Evolutionary conservation across 108 stramenopile genomes (phyloP).

Genomic region (Epithemia pelagica): DNA sequence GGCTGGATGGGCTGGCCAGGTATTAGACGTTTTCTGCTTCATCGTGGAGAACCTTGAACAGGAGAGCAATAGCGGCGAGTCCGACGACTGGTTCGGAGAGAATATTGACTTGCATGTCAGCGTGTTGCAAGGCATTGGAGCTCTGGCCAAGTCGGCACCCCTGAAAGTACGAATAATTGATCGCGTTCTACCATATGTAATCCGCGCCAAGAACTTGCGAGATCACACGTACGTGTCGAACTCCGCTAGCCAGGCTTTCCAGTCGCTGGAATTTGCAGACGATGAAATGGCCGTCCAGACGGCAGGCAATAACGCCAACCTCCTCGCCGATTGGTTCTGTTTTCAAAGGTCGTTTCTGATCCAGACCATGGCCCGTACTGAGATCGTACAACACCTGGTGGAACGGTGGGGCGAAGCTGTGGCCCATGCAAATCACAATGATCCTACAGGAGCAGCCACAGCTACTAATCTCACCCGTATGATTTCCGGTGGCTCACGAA

Average conservation of each 20-base stretch:
- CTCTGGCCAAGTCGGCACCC: conserved; percentile 49
- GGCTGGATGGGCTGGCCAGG: conserved; percentile 29
- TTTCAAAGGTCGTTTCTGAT: conserved; percentile 40
- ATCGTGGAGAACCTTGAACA: conserved; percentile 3
- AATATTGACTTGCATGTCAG: conserved; percentile 25
- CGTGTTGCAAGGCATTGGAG: conserved; percentile 41
- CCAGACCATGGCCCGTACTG: conserved; percentile 56
- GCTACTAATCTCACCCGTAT: conserved; percentile 16
- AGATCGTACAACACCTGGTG: conserved; percentile 29
- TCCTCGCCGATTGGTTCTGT: conserved; percentile 58
- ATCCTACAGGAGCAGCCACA: background rate
- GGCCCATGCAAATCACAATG: conserved; percentile 6
- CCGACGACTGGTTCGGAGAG: background rate
- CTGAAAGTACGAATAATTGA: conserved; percentile 49
- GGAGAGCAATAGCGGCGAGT: background rate
- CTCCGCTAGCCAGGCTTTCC: conserved; percentile 41
- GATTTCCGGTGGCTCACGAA: conserved; percentile 12
- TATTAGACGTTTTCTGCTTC: conserved; percentile 12
- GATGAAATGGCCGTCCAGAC: conserved; percentile 45
- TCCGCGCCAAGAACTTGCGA: conserved; percentile 26
- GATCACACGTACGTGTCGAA: conserved; percentile 34
- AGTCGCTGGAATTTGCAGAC: conserved; percentile 49
- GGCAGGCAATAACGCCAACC: conserved; percentile 49
- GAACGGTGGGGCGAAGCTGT: conserved; percentile 34
- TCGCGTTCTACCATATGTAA: conserved; percentile 33